Evolutionary conservation across 495 filamentous ascomycete species (phyloP).

Genomic region (Cercophora sp.): DNA sequence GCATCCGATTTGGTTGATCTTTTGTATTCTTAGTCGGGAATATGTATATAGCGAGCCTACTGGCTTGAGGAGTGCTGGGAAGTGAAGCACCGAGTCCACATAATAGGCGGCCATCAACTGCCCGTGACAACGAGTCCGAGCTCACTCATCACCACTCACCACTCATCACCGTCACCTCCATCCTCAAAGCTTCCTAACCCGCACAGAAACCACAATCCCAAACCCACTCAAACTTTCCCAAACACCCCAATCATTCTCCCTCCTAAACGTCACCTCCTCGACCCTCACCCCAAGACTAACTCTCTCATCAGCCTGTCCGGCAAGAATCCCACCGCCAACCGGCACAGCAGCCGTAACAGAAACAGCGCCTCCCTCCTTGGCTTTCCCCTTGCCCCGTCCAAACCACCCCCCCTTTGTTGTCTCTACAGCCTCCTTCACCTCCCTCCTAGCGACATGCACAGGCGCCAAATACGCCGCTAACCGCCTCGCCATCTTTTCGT

Average conservation of each 20-base stretch:
- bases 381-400: slow-evolving; percentile 18
- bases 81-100: too few relatives aligned
- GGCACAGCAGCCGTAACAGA: background rate
- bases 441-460: slow-evolving; percentile 20
- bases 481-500: slow-evolving; percentile 45
- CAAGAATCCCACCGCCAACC: background rate
- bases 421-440: slow-evolving; percentile 24
- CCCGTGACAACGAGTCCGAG: too few relatives aligned
- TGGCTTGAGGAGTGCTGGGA: background rate
- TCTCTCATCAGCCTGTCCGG: slow-evolving; percentile 8
- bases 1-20: slow-evolving; percentile 59
- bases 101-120: too few relatives aligned
- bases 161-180: background rate
- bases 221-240: slow-evolving; percentile 49
- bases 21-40: too few relatives aligned
- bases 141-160: background rate
- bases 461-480: slow-evolving; percentile 44
- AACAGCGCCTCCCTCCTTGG: slow-evolving; percentile 4
- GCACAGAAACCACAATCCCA: slow-evolving; percentile 43
- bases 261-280: slow-evolving; percentile 50
- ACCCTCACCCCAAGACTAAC: slow-evolving; percentile 41
- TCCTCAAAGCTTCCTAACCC: background rate
- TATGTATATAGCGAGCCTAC: too few relatives aligned
- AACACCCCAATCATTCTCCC: slow-evolving; percentile 50
- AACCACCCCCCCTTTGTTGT: slow-evolving; percentile 12